Base-by-base conservation (phyloP, 768 basidiomycete genomes). In the Astraeus odoratus region DNA sequence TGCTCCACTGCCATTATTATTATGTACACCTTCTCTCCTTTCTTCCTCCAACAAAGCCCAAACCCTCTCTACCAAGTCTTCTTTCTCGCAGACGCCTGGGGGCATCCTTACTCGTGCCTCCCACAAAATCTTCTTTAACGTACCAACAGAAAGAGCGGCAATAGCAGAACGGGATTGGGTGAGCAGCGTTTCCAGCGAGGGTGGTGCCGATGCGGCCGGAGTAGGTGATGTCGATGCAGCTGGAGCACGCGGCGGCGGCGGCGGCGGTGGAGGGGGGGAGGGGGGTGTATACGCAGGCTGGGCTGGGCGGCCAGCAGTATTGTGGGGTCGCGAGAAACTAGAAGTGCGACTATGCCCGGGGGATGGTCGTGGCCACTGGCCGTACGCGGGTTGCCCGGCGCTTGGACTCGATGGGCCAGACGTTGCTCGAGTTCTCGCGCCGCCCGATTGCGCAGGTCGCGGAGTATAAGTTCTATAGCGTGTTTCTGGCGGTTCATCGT, bases 111-210 rank as follows among this genome's bases (percentile, higher is more conserved):
- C 86, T 45, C 86, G 90, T 52, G 93, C 89, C 43, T 80, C 79
- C 57, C 80, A 89, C 18, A 96, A 63, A 16, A 95, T 75, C 2
- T 73, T 71, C 60, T 96, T 96, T 38, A 96, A 70, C n/a, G 73
- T 66, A 19, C 78, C 68, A 43, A 94, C 78, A 6, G 83, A 78
- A 12, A 95, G 69, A 3, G 71, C 63, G 2, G 71, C 60, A n/a
- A 94, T 64, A 12, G 72, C 69, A 6, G 75, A 75, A 1, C 70
- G 58, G 0, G 77, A 63, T 72, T 89, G 80, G 0, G 68, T 67
- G 2, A 94, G 68, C 4, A 96, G 71, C 30, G 50, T 86, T 73
- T 26, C 95, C 76, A 35, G 83, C 68, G 8, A 87, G 86, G 2
- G 75, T 58, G 42, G 78, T 61, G 58, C 49, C 13, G 55, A 48